phyloP scores from a whole-genome alignment of 192 early-diverging fungal genomes.

The Paraglomus occultum region DNA sequence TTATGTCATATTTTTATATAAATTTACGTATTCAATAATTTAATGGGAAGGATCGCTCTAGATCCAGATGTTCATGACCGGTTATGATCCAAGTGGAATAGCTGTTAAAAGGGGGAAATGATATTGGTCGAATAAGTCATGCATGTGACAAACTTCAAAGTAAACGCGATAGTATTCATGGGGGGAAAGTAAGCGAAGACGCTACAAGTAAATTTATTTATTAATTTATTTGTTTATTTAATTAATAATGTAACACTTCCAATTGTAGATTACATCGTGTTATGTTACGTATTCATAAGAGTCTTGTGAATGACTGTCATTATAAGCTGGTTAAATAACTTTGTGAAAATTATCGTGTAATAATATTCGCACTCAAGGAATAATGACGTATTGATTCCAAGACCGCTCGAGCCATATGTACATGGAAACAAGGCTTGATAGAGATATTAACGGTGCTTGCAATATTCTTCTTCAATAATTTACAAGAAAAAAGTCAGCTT shows the following conservation, averaged over 20 bases:
- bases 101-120: background rate
- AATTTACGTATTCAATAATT: too few relatives aligned
- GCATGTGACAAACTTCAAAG: background rate
- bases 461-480: too few relatives aligned
- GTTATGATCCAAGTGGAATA: conserved; percentile 3
- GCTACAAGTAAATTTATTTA: background rate
- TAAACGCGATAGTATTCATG: background rate
- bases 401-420: background rate
- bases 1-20: too few relatives aligned
- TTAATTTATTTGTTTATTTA: background rate
- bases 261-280: conserved; percentile 2
- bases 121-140: background rate
- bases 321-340: conserved; percentile 18
- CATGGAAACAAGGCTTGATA: conserved; percentile 1
- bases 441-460: too few relatives aligned
- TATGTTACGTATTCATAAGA: conserved; percentile 8
- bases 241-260: conserved; percentile 13
- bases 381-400: background rate
- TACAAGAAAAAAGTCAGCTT: too few relatives aligned
- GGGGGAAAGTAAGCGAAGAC: background rate
- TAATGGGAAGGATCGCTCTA: background rate
- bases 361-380: conserved; percentile 9
- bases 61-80: background rate
- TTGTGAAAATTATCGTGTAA: conserved; percentile 12
- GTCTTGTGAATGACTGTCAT: conserved; percentile 5